Conservation (phyloP, 148 eudicot genomes). For the Rhododendron simsii region DNA sequence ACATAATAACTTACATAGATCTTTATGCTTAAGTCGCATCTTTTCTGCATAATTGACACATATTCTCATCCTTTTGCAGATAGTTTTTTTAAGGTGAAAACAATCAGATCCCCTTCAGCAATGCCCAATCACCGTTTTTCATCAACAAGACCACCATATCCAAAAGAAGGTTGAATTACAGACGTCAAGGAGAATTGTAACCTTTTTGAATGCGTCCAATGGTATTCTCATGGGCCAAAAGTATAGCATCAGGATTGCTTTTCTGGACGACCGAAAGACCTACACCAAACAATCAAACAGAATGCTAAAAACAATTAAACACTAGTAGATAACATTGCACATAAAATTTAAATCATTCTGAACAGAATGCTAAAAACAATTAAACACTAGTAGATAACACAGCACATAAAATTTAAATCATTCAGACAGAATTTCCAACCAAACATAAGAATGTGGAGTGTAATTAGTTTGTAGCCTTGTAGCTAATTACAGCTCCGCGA, state of each 20-base stretch:
- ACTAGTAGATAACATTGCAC: not conserved
- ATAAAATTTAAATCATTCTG: not conserved
- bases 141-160: not conserved
- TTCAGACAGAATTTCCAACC: not conserved
- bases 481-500: not conserved
- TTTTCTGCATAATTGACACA: not conserved
- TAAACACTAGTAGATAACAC: not conserved
- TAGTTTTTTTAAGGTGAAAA: not conserved
- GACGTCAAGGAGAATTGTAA: constrained; percentile 14
- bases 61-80: not conserved
- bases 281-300: constrained; percentile 29
- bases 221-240: constrained; percentile 83
- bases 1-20: not conserved
- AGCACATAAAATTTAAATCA: not conserved
- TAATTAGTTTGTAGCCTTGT: not conserved
- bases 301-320: constrained; percentile 8
- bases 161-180: not conserved
- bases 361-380: constrained; percentile 13
- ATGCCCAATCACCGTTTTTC: not conserved
- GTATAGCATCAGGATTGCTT: constrained; percentile 68
- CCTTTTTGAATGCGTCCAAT: constrained; percentile 65
- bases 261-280: constrained; percentile 86
- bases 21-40: not conserved
- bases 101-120: not conserved
- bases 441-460: not conserved